phyloP scores from a whole-genome alignment of 2,329 filamentous ascomycete genomes.

The Fusarium sp. region DNA sequence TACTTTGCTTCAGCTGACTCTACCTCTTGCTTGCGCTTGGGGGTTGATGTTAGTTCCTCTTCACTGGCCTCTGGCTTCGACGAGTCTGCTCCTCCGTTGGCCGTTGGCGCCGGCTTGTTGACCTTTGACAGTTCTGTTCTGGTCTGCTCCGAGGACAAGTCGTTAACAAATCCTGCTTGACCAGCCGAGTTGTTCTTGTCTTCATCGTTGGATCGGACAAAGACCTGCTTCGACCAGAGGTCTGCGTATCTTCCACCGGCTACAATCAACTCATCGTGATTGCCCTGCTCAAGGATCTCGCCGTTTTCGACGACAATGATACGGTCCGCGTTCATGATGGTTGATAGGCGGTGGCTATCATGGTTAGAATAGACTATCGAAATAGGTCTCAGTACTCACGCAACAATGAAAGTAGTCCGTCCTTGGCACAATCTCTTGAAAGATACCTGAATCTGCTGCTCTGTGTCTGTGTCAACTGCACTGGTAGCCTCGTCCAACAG shows the following conservation, averaged over 20 bases:
- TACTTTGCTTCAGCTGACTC: constrained; percentile 50
- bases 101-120: constrained; percentile 42
- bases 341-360: constrained; percentile 73
- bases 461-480: constrained; percentile 78
- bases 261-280: constrained; percentile 68
- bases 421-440: constrained; percentile 68
- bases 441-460: constrained; percentile 74
- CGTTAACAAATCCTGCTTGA: constrained; percentile 49
- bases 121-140: constrained; percentile 51
- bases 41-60: constrained; percentile 48
- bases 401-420: constrained; percentile 76
- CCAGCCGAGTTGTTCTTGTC: constrained; percentile 37
- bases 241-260: constrained; percentile 72
- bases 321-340: constrained; percentile 75
- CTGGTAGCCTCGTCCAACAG: constrained; percentile 85
- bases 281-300: constrained; percentile 72
- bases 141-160: constrained; percentile 52
- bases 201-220: constrained; percentile 61
- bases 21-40: constrained; percentile 63
- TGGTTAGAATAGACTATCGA: constrained; percentile 12
- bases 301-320: constrained; percentile 76
- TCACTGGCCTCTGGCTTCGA: constrained; percentile 34
- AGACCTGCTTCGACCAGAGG: constrained; percentile 74
- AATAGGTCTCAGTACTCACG: constrained; percentile 55
- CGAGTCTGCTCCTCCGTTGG: constrained; percentile 40